Evolutionary conservation across 495 filamentous ascomycete species (phyloP).

Genomic region (Penicillium arizonense): DNA sequence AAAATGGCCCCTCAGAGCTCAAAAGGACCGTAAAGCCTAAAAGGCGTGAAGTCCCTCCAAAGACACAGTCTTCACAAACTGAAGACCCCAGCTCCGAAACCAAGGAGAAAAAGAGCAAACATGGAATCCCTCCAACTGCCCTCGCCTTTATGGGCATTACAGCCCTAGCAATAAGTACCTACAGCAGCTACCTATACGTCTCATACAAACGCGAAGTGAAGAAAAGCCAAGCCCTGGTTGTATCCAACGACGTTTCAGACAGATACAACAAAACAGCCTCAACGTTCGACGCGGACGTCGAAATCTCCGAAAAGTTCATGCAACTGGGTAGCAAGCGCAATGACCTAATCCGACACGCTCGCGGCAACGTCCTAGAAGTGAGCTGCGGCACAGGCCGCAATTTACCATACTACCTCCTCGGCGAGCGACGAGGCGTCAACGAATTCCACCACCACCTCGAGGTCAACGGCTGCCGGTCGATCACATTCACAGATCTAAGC

Average conservation of each 20-base stretch:
- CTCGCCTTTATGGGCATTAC: conserved; percentile 45
- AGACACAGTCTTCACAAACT: background rate
- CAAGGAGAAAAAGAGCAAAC: conserved; percentile 3
- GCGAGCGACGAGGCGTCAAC: conserved; percentile 67
- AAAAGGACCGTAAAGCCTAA: no score
- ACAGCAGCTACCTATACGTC: conserved; percentile 52
- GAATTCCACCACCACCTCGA: conserved; percentile 42
- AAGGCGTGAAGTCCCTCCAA: background rate
- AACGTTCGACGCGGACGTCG: conserved; percentile 63
- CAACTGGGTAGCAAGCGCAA: conserved; percentile 62
- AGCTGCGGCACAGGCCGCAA: conserved; percentile 93
- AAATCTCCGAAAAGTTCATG: conserved; percentile 63
- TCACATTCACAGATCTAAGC: conserved; percentile 66
- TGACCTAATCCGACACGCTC: conserved; percentile 57
- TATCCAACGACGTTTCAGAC: conserved; percentile 53
- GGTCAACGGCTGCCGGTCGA: conserved; percentile 41
- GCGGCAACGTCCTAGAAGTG: conserved; percentile 84
- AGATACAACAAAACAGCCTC: conserved; percentile 56
- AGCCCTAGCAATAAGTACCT: conserved; percentile 46
- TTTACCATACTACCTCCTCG: conserved; percentile 65
- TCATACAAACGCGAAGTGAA: conserved; percentile 41
- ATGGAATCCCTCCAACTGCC: conserved; percentile 31
- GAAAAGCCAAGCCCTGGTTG: conserved; percentile 32
- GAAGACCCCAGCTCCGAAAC: conserved; percentile 6
- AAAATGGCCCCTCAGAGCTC: no score